phyloP scores from a whole-genome alignment of 1,139 yeast species.

The Protomyces inouyei region DNA sequence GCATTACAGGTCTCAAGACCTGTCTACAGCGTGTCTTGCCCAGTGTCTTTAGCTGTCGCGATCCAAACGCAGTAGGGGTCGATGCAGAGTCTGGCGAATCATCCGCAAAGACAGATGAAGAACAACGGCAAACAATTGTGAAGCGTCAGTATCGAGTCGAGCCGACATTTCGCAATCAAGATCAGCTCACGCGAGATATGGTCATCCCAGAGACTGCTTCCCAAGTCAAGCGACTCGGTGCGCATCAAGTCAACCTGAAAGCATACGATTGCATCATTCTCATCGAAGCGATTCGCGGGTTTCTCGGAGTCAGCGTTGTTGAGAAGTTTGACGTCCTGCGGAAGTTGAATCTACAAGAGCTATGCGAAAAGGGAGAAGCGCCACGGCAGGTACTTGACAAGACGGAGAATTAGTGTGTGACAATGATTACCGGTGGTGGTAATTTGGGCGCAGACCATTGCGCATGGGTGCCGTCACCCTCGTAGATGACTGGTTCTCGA shows the following conservation, averaged over 20 bases:
- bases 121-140: constrained; percentile 39
- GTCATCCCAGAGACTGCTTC: constrained; percentile 69
- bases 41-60: constrained; percentile 1
- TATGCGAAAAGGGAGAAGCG: constrained; percentile 37
- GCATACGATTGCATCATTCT: constrained; percentile 70
- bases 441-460: no score
- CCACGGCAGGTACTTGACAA: not conserved
- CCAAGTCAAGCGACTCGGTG: constrained; percentile 62
- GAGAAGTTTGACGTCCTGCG: constrained; percentile 54
- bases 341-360: constrained; percentile 60
- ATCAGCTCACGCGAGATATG: constrained; percentile 60
- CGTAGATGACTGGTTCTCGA: no score
- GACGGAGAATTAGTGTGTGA: no score
- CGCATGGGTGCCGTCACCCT: no score
- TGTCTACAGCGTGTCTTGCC: constrained; percentile 3
- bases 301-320: constrained; percentile 76
- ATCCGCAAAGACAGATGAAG: constrained; percentile 59
- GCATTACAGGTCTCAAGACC: constrained; percentile 9
- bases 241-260: constrained; percentile 79
- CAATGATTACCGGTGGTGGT: no score
- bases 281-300: constrained; percentile 77
- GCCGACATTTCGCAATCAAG: constrained; percentile 73
- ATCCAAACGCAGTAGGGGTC: not conserved
- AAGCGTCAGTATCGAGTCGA: constrained; percentile 64
- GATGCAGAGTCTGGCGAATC: constrained; percentile 39